Evolutionary conservation across 1,284 basidiomycete genomes (phyloP), one percentile per base, ranked within the genome.

Genomic region (Anthracocystis walkeri): DNA sequence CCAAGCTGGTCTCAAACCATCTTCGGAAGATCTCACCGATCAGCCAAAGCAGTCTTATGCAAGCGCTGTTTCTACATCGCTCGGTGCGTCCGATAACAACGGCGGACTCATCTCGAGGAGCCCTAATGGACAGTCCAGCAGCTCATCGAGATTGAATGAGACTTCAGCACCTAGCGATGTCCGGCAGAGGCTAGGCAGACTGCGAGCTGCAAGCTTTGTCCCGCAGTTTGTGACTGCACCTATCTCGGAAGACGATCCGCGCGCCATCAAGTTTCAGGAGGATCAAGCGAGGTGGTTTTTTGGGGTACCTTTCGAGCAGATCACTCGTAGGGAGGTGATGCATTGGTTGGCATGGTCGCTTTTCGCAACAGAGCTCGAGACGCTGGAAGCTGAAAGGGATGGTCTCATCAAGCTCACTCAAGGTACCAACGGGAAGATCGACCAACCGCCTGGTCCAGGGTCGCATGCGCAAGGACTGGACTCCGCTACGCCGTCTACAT

Each of bases 281-380:
- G 75, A 73, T 35, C 78, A 81, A 48, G 59, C 65, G n/a, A 71
- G 50, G 52, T 83, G 82, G 82, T 83, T 82, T 69, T 71, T 76
- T 12, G 73, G 70, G 14, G 50, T 59, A 16, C 40, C 48, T 7
- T 50, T 60, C 14, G 74, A 78, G 20, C 60, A 81, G 11, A 75
- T 83, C 25, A 76, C 75, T 10, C 62, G 75, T 11, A 52, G 72
- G 14, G 82, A 84, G 40, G 72, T 80, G 51, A 68, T 73, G 57
- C 78, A 80, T 45, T 85, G 84, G 84, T 67, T 84, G 27, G 74
- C 81, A 6, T 84, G 84, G 81, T 66, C 76, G 20, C 60, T 85
- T 1, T 83, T 80, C 40, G 81, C 64, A 10, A 62, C 63, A 4
- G 42, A 66, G 18, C 71, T 82, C 49, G 78, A 80, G 27, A 69